phyloP scores from a whole-genome alignment of 768 basidiomycete genomes.

The Agaricus blazei region DNA sequence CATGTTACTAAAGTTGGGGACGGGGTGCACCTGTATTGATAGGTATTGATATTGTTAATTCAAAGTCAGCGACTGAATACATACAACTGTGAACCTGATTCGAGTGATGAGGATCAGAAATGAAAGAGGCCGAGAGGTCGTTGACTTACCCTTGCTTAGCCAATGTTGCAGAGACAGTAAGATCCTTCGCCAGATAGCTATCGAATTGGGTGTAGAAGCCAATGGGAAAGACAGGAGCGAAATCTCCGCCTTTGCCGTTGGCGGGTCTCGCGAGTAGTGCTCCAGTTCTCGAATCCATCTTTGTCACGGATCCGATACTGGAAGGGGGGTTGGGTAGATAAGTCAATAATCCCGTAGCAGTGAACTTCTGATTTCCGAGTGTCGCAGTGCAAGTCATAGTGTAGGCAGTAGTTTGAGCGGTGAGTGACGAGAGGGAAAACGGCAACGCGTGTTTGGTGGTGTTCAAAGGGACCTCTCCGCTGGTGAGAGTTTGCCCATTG shows the following conservation, averaged over 20 bases:
- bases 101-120: background rate
- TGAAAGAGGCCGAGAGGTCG: background rate
- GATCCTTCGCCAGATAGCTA: slow-evolving; percentile 45
- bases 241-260: slow-evolving; percentile 42
- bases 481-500: slow-evolving; percentile 37
- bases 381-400: slow-evolving; percentile 33
- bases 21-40: slow-evolving; percentile 52
- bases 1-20: slow-evolving; percentile 60
- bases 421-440: slow-evolving; percentile 43
- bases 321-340: slow-evolving; percentile 44
- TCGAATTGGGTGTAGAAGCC: slow-evolving; percentile 71
- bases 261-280: slow-evolving; percentile 48
- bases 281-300: slow-evolving; percentile 58
- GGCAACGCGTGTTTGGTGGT: slow-evolving; percentile 43
- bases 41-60: background rate
- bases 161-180: slow-evolving; percentile 49
- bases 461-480: slow-evolving; percentile 45
- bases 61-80: slow-evolving; percentile 12
- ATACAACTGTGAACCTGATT: slow-evolving; percentile 35
- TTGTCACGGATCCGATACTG: slow-evolving; percentile 51
- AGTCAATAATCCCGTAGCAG: slow-evolving; percentile 37
- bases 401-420: slow-evolving; percentile 36
- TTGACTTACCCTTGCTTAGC: slow-evolving; percentile 48
- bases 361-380: slow-evolving; percentile 35
- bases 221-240: slow-evolving; percentile 59